Conservation (phyloP, 78 protist genomes). For the Dictyostelium purpureum region DNA sequence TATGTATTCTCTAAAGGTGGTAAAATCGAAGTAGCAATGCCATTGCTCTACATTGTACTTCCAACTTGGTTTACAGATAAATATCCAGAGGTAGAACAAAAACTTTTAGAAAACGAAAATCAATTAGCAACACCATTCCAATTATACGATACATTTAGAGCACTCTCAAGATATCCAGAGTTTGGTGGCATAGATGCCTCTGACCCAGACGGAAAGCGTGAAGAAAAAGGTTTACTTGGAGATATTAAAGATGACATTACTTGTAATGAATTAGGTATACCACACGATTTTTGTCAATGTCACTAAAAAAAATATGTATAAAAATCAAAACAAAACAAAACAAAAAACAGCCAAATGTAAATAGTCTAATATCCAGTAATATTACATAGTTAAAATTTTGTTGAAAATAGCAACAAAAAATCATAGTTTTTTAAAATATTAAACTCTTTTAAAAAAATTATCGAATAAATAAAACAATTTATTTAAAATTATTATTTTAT, state of each 20-base stretch:
- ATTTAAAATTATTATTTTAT: no score
- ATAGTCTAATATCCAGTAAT: no score
- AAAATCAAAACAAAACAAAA: background rate
- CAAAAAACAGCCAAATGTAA: no score
- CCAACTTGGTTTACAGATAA: slow-evolving; percentile 59
- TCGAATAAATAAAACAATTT: no score
- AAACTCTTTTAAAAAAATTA: no score
- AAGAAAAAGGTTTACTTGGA: slow-evolving; percentile 15
- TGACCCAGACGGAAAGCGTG: background rate
- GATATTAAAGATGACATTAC: background rate
- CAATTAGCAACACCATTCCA: slow-evolving; percentile 42
- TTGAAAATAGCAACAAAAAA: no score
- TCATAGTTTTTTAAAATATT: no score
- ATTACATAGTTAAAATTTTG: no score
- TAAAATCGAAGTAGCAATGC: slow-evolving; percentile 31
- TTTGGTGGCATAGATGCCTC: slow-evolving; percentile 60
- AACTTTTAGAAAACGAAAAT: slow-evolving; percentile 21
- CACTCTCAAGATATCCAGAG: slow-evolving; percentile 48
- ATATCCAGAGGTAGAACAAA: slow-evolving; percentile 17
- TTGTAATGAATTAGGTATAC: slow-evolving; percentile 52
- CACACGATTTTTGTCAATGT: slow-evolving; percentile 59
- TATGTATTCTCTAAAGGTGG: slow-evolving; percentile 33
- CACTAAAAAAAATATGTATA: background rate
- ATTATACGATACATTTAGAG: slow-evolving; percentile 23
- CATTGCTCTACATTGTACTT: slow-evolving; percentile 10